Conservation (phyloP, 2,329 filamentous ascomycete species). For the Phialemonium atrogriseum region DNA sequence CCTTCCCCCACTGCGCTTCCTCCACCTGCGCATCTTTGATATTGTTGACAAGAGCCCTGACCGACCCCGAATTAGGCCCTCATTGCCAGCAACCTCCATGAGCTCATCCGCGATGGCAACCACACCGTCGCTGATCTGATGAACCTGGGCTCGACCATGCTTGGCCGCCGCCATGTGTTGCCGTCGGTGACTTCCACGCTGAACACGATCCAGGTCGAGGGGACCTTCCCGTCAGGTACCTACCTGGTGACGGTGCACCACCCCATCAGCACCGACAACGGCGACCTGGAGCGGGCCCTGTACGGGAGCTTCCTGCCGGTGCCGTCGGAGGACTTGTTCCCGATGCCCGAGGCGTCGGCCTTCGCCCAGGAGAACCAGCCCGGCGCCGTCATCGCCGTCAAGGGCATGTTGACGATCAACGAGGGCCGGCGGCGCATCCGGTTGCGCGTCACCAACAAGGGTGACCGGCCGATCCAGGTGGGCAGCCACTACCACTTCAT, state of each 20-base stretch:
- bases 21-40: neutral
- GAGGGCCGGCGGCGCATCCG: slow-evolving; percentile 63
- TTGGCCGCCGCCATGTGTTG: slow-evolving; percentile 84
- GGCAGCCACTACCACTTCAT: slow-evolving; percentile 96
- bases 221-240: slow-evolving; percentile 83
- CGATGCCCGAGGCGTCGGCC: slow-evolving; percentile 51
- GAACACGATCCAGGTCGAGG: slow-evolving; percentile 83
- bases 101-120: slow-evolving; percentile 94
- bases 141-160: slow-evolving; percentile 82
- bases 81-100: slow-evolving; percentile 84
- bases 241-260: slow-evolving; percentile 93
- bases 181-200: slow-evolving; percentile 74
- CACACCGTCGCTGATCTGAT: slow-evolving; percentile 92
- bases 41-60: slow-evolving; percentile 9
- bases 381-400: slow-evolving; percentile 69
- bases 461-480: slow-evolving; percentile 85
- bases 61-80: slow-evolving; percentile 60
- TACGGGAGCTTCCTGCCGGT: slow-evolving; percentile 89
- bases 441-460: slow-evolving; percentile 73
- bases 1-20: neutral
- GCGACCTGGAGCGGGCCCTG: slow-evolving; percentile 75
- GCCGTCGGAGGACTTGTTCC: slow-evolving; percentile 60
- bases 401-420: slow-evolving; percentile 62
- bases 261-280: slow-evolving; percentile 78
- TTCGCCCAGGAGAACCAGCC: slow-evolving; percentile 64